Conservation (phyloP, 2,329 filamentous ascomycete genomes). For the Stachybotrys elegans region DNA sequence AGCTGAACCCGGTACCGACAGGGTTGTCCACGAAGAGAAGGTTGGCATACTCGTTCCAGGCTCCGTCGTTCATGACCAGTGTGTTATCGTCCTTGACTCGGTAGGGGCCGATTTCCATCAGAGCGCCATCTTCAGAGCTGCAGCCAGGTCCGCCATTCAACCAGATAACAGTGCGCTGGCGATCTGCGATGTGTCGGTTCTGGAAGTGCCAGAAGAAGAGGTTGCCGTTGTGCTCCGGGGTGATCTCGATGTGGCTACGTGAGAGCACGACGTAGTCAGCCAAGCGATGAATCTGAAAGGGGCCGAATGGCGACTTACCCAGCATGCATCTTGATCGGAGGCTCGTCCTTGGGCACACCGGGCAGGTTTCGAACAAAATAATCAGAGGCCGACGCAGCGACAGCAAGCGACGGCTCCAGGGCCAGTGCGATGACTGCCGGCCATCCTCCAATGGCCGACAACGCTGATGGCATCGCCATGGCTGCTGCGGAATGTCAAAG, state of each 20-base stretch:
- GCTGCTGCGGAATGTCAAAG: no score
- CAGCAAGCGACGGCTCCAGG: constrained; percentile 33
- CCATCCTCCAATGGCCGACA: constrained; percentile 22
- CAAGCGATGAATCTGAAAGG: no score
- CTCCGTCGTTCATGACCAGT: constrained; percentile 81
- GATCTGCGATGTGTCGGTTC: constrained; percentile 90
- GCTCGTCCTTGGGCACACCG: constrained; percentile 67
- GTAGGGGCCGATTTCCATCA: constrained; percentile 97
- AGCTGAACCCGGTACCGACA: constrained; percentile 94
- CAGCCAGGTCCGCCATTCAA: constrained; percentile 95
- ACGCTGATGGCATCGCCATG: constrained; percentile 20
- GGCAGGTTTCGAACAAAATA: constrained; percentile 86
- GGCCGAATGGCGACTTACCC: constrained; percentile 56
- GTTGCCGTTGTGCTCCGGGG: constrained; percentile 79
- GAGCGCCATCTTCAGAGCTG: constrained; percentile 90
- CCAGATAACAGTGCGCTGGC: constrained; percentile 90
- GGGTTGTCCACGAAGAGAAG: constrained; percentile 96
- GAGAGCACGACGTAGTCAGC: constrained; percentile 16
- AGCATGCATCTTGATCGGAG: constrained; percentile 93
- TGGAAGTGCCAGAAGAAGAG: constrained; percentile 99
- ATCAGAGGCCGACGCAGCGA: constrained; percentile 52
- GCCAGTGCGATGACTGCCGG: constrained; percentile 29
- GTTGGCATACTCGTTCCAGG: constrained; percentile 98
- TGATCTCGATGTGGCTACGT: constrained; percentile 82
- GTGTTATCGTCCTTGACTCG: constrained; percentile 69